phyloP scores from a whole-genome alignment of 768 basidiomycete species.

The Dentipellis sp. region DNA sequence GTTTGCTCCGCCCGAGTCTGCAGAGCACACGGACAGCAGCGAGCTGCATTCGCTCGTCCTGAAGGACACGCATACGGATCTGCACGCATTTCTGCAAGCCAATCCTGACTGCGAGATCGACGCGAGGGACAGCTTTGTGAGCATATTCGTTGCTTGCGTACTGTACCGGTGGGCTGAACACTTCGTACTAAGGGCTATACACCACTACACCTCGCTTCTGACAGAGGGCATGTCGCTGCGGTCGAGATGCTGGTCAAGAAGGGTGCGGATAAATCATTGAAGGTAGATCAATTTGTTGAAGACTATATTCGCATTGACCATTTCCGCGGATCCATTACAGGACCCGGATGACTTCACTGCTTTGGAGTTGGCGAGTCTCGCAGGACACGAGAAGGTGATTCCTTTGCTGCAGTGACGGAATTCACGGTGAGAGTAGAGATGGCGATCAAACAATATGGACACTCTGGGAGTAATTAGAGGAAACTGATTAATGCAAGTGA shows the following conservation, averaged over 20 bases:
- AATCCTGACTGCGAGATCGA: slow-evolving; percentile 43
- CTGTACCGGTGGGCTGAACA: slow-evolving; percentile 1
- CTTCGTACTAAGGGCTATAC: slow-evolving; percentile 64
- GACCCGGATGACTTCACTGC: slow-evolving; percentile 60
- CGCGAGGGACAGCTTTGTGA: slow-evolving; percentile 63
- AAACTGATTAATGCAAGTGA: neutral
- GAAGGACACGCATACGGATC: slow-evolving; percentile 36
- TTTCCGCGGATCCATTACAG: slow-evolving; percentile 25
- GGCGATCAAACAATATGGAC: neutral
- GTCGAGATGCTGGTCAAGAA: slow-evolving; percentile 49
- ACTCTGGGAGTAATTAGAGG: neutral
- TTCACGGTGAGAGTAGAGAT: neutral
- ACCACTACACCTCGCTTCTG: slow-evolving; percentile 77
- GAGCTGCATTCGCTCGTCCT: slow-evolving; percentile 55
- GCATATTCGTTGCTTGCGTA: slow-evolving; percentile 17
- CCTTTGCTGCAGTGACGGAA: slow-evolving; percentile 20
- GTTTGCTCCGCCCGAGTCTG: slow-evolving; percentile 30
- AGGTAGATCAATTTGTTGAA: slow-evolving; percentile 33
- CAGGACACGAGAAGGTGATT: slow-evolving; percentile 48
- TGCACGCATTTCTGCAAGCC: slow-evolving; percentile 33
- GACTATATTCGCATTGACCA: neutral
- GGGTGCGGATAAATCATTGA: slow-evolving; percentile 56
- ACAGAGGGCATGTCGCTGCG: slow-evolving; percentile 57
- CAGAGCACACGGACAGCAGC: slow-evolving; percentile 22
- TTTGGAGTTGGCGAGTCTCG: slow-evolving; percentile 47